Evolutionary conservation across 352 stramenopile genomes (phyloP).

Genomic region (Blastocystis sp.): DNA sequence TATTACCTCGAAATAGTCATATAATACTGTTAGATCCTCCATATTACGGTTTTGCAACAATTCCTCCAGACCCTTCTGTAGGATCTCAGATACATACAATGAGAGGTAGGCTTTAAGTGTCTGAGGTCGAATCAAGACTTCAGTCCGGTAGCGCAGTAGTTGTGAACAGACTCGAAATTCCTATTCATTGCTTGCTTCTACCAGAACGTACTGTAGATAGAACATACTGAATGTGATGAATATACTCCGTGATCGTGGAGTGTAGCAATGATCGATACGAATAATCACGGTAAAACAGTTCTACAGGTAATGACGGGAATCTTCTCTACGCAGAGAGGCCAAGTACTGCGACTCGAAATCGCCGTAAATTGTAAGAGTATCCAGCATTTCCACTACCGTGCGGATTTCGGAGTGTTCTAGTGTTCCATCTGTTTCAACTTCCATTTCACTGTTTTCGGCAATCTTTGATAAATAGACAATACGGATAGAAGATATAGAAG

Average conservation of each 20-base stretch:
- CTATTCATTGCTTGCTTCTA: too few relatives aligned
- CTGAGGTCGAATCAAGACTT: neutral
- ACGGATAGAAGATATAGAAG: neutral
- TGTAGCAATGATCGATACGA: neutral
- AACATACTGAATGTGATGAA: neutral
- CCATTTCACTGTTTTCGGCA: neutral
- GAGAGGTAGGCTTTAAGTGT: neutral
- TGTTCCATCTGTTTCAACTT: neutral
- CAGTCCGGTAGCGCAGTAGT: neutral
- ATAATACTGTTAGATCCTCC: neutral
- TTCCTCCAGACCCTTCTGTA: neutral
- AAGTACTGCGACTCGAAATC: neutral
- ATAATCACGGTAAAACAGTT: constrained; percentile 13
- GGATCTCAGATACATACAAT: constrained; percentile 2
- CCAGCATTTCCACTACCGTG: constrained; percentile 7
- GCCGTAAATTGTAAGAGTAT: neutral
- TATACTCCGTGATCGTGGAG: neutral
- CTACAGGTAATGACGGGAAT: neutral
- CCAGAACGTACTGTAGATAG: neutral
- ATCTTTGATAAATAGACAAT: neutral
- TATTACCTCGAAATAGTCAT: neutral
- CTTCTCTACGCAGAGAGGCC: neutral
- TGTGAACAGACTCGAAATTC: too few relatives aligned
- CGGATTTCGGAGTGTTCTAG: neutral
- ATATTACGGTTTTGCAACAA: neutral